phyloP scores from a whole-genome alignment of 179 eudicot species.

The Amaranthus tricolor region DNA sequence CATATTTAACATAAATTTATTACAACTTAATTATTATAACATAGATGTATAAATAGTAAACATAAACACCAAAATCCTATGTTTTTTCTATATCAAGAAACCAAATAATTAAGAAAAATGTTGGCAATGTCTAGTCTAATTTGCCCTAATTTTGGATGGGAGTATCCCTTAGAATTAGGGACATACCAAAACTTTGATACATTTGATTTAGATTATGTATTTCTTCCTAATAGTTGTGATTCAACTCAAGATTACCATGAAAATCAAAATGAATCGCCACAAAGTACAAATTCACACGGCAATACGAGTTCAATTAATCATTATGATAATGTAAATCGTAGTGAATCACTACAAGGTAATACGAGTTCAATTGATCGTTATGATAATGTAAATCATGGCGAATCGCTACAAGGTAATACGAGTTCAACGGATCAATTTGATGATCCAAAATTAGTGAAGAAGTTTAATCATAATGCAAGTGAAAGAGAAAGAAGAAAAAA shows the following conservation, averaged over 20 bases:
- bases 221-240: slow-evolving; percentile 8
- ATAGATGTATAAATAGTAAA: not conserved
- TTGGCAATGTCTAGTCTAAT: slow-evolving; percentile 24
- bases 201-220: slow-evolving; percentile 8
- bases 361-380: not conserved
- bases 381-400: slow-evolving; percentile 6
- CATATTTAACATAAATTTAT: not conserved
- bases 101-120: slow-evolving; percentile 11
- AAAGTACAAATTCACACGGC: slow-evolving; percentile 15
- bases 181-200: slow-evolving; percentile 15
- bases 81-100: too few relatives aligned
- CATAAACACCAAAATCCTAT: not conserved
- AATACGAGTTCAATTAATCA: slow-evolving; percentile 1
- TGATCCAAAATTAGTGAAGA: slow-evolving; percentile 30
- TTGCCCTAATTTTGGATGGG: slow-evolving; percentile 23
- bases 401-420: slow-evolving; percentile 59
- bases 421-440: slow-evolving; percentile 53
- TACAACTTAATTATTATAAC: not conserved
- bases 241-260: not conserved
- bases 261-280: slow-evolving; percentile 9
- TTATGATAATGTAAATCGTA: not conserved
- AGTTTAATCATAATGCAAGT: slow-evolving; percentile 64
- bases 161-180: slow-evolving; percentile 23
- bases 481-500: slow-evolving; percentile 71
- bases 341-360: not conserved